Evolutionary conservation across 257 asterid genomes (phyloP).

Genomic region (Orobanche coerulescens): DNA sequence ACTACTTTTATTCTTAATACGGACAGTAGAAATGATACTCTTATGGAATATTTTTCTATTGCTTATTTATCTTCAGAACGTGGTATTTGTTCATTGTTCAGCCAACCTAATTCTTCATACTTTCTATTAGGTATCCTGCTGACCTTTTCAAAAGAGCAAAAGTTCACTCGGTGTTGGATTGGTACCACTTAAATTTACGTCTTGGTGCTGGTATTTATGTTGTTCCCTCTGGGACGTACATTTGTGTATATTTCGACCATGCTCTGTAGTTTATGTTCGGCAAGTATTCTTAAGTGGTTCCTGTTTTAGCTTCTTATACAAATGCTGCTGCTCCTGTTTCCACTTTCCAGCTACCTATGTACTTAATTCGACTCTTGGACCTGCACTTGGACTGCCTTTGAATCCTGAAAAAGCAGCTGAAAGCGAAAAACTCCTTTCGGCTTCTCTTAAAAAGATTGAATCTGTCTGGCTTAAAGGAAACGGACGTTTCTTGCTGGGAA

Average conservation of each 20-base stretch:
- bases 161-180: slow-evolving; percentile 78
- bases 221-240: not conserved
- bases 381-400: slow-evolving; percentile 53
- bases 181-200: slow-evolving; percentile 88
- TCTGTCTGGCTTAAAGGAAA: slow-evolving; percentile 70
- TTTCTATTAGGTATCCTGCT: slow-evolving; percentile 75
- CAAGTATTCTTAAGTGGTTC: not conserved
- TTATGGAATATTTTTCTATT: not conserved
- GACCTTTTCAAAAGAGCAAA: slow-evolving; percentile 71
- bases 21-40: too few species aligned
- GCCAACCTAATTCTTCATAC: slow-evolving; percentile 7
- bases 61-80: not conserved
- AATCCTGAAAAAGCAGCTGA: slow-evolving; percentile 64
- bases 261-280: not conserved
- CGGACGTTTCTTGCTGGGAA: slow-evolving; percentile 69
- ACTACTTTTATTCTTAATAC: too few species aligned
- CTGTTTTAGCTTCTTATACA: not conserved
- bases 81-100: not conserved
- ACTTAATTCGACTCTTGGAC: slow-evolving; percentile 49
- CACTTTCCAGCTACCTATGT: slow-evolving; percentile 49
- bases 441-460: slow-evolving; percentile 56
- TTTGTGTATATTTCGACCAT: not conserved
- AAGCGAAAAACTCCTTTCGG: slow-evolving; percentile 46
- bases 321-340: slow-evolving; percentile 16
- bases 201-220: slow-evolving; percentile 62